A percentile compares a stretch with the other conserved stretches of the same genome.
Evolutionary conservation across 2,329 filamentous ascomycete genomes (phyloP).

Genomic region (Nigrospora oryzae): DNA sequence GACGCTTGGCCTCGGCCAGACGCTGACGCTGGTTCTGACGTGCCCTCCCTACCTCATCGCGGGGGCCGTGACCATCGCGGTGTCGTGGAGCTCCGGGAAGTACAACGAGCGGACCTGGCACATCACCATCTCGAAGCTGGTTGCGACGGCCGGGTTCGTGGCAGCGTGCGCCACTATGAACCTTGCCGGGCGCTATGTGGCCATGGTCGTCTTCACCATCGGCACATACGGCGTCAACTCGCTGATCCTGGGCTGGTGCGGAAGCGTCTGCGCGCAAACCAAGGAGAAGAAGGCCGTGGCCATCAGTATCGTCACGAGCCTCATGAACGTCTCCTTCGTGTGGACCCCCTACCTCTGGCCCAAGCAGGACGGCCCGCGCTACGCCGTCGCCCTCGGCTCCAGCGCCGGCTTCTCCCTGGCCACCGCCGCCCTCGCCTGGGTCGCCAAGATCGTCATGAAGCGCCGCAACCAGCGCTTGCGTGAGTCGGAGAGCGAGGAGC

Average conservation of each 20-base stretch:
- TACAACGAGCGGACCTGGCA: constrained; percentile 40
- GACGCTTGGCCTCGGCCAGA: constrained; percentile 31
- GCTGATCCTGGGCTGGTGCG: constrained; percentile 35
- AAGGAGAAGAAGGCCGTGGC: constrained; percentile 37
- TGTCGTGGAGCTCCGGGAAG: constrained; percentile 30
- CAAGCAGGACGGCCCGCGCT: constrained; percentile 21
- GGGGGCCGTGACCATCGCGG: constrained; percentile 25
- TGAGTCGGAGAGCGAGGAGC: neutral
- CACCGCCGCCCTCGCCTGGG: neutral
- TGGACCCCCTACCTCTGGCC: constrained; percentile 31
- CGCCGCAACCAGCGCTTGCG: neutral
- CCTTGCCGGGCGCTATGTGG: constrained; percentile 3
- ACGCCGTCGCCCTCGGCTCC: constrained; percentile 20
- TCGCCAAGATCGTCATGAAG: neutral
- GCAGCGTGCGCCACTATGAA: constrained; percentile 1
- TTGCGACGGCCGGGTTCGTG: constrained; percentile 26
- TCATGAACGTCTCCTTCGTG: constrained; percentile 26
- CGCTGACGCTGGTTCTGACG: constrained; percentile 37
- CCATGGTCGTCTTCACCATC: constrained; percentile 15
- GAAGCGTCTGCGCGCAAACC: constrained; percentile 30
- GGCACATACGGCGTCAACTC: constrained; percentile 30
- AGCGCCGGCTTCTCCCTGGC: constrained; percentile 19
- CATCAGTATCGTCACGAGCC: constrained; percentile 24
- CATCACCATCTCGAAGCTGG: constrained; percentile 28
- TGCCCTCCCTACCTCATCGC: constrained; percentile 27